Evolutionary conservation across 306 rosid species (phyloP).

Genomic region (Lathyrus aphaca): DNA sequence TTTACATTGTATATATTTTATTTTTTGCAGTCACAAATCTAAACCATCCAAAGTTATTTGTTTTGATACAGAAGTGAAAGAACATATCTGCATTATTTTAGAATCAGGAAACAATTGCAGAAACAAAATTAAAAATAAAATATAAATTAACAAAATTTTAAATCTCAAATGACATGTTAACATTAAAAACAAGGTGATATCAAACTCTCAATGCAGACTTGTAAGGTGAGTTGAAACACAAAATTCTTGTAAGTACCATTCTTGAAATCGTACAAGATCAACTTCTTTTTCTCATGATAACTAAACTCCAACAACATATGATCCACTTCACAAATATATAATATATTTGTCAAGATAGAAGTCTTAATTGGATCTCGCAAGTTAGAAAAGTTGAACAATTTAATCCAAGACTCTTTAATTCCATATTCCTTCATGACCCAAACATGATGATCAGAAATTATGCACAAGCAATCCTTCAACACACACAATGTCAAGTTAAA

Average conservation of each 20-base stretch:
- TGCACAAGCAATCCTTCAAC: slow-evolving; percentile 38
- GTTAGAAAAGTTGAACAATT: slow-evolving; percentile 11
- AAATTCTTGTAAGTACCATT: not conserved
- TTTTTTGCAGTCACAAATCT: too few species aligned
- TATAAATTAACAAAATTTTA: too few species aligned
- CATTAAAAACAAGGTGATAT: not conserved
- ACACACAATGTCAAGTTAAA: not conserved
- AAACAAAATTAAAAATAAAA: too few species aligned
- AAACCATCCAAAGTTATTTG: too few species aligned
- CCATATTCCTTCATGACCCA: slow-evolving; percentile 51
- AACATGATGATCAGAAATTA: slow-evolving; percentile 7
- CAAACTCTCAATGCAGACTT: not conserved
- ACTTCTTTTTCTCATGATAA: not conserved
- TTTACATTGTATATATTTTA: too few species aligned
- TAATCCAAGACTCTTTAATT: slow-evolving; percentile 45
- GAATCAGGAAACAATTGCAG: too few species aligned
- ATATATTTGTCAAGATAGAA: not conserved
- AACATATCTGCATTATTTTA: too few species aligned
- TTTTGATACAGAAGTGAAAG: too few species aligned
- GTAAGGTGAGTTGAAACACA: not conserved
- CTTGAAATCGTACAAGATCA: not conserved
- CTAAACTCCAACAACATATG: not conserved
- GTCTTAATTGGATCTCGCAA: not conserved
- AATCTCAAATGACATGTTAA: too few species aligned
- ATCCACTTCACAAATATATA: not conserved